These are phyloP conservation scores for Ehretia macrophylla DNA, from an alignment of 257 asterid genomes.

Conservation along the genomic window DNA sequence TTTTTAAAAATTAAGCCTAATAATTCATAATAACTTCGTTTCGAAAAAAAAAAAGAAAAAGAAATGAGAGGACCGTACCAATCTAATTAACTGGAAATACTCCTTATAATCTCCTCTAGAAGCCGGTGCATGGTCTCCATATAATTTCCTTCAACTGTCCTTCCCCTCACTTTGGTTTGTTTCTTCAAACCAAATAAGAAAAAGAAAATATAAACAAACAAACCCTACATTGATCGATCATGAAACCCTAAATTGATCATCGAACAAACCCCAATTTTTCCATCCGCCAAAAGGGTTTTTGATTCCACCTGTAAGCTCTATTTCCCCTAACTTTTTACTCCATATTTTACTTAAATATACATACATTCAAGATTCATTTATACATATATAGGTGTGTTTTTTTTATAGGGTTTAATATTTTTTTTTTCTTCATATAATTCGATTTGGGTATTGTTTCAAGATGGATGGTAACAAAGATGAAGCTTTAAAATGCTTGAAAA, in stretches of 20 bases:
- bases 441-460: constrained; percentile 1
- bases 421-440: not conserved
- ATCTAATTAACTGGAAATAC: too few relatives aligned
- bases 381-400: too few relatives aligned
- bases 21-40: too few relatives aligned
- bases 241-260: not conserved
- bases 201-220: not conserved
- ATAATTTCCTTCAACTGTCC: too few relatives aligned
- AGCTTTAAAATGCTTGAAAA: constrained; percentile 72
- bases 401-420: too few relatives aligned
- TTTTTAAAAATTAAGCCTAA: too few relatives aligned
- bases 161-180: constrained; percentile 2
- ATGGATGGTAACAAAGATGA: constrained; percentile 99
- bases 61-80: too few relatives aligned
- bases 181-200: not conserved
- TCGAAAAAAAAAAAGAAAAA: too few relatives aligned
- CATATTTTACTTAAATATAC: not conserved
- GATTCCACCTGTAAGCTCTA: constrained; percentile 1
- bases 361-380: not conserved
- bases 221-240: constrained; percentile 2
- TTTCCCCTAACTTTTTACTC: not conserved
- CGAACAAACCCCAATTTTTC: not conserved
- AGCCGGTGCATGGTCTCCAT: too few relatives aligned
- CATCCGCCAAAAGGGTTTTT: constrained; percentile 3
- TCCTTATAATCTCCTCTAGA: too few relatives aligned